phyloP scores from a whole-genome alignment of 768 basidiomycete genomes.

The Boletus insuetus region DNA sequence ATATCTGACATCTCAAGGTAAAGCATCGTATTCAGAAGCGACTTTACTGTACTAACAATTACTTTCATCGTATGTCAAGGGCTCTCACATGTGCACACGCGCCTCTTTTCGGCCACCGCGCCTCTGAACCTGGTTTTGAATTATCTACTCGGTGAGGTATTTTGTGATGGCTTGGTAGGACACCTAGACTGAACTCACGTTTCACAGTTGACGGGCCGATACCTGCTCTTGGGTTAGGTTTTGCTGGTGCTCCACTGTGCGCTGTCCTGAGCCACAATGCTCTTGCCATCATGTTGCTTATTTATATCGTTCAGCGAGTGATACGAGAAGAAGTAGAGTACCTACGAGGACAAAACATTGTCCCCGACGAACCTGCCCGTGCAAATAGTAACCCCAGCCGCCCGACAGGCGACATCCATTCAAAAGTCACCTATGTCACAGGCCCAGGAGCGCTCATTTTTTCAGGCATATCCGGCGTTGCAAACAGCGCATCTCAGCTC shows the following conservation, averaged over 20 bases:
- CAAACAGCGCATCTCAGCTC: conserved; percentile 25
- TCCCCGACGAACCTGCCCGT: conserved; percentile 7
- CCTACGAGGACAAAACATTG: conserved; percentile 7
- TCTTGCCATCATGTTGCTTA: conserved; percentile 17
- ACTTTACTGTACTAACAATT: background rate
- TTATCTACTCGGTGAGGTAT: conserved; percentile 23
- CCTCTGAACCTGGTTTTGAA: conserved; percentile 24
- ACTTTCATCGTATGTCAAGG: conserved; percentile 11
- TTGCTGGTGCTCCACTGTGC: conserved; percentile 27
- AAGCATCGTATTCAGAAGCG: background rate
- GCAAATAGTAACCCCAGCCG: background rate
- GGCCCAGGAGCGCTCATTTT: conserved; percentile 15
- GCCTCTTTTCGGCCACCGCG: conserved; percentile 21
- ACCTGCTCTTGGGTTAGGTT: conserved; percentile 25
- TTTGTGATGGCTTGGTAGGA: background rate
- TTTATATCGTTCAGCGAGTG: conserved; percentile 23
- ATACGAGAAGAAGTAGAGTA: conserved; percentile 18
- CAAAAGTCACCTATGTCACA: conserved; percentile 6
- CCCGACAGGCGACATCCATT: background rate
- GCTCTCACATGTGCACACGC: conserved; percentile 20
- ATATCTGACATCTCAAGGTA: conserved; percentile 23
- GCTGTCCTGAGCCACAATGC: conserved; percentile 26
- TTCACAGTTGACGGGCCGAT: conserved; percentile 24
- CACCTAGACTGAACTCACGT: background rate
- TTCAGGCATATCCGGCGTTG: conserved; percentile 20